Evolutionary conservation across 2,329 filamentous ascomycete species (phyloP).

Genomic region (Trichoderma sp.): DNA sequence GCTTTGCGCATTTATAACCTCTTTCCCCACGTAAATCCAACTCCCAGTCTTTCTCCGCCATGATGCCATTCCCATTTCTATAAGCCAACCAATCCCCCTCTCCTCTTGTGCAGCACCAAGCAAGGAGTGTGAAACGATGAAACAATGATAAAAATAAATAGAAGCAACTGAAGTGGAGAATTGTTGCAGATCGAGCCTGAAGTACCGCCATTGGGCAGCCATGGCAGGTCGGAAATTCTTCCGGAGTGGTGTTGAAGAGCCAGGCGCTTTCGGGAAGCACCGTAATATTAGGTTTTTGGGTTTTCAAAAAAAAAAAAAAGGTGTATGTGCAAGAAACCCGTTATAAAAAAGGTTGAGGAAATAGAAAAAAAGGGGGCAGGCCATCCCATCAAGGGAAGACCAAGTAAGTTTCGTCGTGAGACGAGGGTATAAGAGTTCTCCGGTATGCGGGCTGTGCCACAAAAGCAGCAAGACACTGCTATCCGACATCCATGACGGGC

Average conservation of each 20-base stretch:
- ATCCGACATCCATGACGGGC: not conserved
- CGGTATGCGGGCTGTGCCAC: conserved; percentile 5
- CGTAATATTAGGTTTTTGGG: conserved; percentile 10
- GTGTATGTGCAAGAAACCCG: conserved; percentile 17
- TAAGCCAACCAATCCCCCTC: conserved; percentile 7
- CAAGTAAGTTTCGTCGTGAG: conserved; percentile 16
- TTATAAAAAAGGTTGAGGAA: not conserved
- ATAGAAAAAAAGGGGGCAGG: conserved; percentile 3
- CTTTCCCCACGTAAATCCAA: conserved; percentile 19
- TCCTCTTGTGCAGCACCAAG: conserved; percentile 6
- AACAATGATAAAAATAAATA: not conserved
- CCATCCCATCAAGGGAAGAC: conserved; percentile 3
- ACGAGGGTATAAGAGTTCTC: conserved; percentile 16
- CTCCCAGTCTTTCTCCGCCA: not conserved
- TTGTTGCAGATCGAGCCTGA: conserved; percentile 25
- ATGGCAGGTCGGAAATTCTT: conserved; percentile 19
- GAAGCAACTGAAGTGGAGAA: conserved; percentile 26
- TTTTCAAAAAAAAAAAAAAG: not conserved
- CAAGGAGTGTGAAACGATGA: not conserved
- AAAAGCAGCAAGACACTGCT: conserved; percentile 10
- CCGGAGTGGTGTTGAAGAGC: conserved; percentile 29
- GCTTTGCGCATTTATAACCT: not conserved
- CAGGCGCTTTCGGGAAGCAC: conserved; percentile 12
- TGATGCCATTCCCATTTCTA: conserved; percentile 11
- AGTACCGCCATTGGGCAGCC: conserved; percentile 9